phyloP scores from a whole-genome alignment of 306 rosid genomes.

The Ormosia semicastrata region DNA sequence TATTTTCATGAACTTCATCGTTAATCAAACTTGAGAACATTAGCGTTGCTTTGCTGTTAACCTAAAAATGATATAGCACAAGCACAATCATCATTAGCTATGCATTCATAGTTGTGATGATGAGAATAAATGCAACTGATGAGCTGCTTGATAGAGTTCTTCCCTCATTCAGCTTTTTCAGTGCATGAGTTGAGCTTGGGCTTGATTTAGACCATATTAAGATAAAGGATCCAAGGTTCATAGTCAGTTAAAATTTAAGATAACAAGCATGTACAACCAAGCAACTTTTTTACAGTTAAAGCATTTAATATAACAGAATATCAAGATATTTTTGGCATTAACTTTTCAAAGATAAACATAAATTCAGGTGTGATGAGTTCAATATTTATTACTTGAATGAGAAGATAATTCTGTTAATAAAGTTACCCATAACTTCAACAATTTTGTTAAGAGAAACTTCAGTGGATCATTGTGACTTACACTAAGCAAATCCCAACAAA shows the following conservation, averaged over 20 bases:
- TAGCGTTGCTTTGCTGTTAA: slow-evolving; percentile 89
- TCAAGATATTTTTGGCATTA: background rate
- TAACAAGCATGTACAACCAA: background rate
- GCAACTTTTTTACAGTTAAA: background rate
- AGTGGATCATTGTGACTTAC: background rate
- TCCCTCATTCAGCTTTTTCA: slow-evolving; percentile 18
- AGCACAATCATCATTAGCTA: slow-evolving; percentile 43
- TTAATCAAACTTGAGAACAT: slow-evolving; percentile 68
- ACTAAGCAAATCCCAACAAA: background rate
- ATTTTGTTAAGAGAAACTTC: background rate
- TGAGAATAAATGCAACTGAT: slow-evolving; percentile 4
- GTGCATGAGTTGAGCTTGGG: background rate
- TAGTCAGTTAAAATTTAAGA: slow-evolving; percentile 5
- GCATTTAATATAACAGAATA: background rate
- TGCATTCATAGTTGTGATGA: slow-evolving; percentile 13
- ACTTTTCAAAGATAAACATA: background rate
- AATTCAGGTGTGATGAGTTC: background rate
- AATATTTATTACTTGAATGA: background rate
- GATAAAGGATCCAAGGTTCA: slow-evolving; percentile 3
- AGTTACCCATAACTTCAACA: background rate
- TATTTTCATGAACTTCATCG: slow-evolving; percentile 76
- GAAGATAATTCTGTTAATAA: background rate
- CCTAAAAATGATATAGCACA: slow-evolving; percentile 52
- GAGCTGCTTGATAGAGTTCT: background rate
- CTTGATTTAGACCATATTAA: background rate